phyloP scores from a whole-genome alignment of 2,329 filamentous ascomycete species.

The Metarhizium anisopliae region DNA sequence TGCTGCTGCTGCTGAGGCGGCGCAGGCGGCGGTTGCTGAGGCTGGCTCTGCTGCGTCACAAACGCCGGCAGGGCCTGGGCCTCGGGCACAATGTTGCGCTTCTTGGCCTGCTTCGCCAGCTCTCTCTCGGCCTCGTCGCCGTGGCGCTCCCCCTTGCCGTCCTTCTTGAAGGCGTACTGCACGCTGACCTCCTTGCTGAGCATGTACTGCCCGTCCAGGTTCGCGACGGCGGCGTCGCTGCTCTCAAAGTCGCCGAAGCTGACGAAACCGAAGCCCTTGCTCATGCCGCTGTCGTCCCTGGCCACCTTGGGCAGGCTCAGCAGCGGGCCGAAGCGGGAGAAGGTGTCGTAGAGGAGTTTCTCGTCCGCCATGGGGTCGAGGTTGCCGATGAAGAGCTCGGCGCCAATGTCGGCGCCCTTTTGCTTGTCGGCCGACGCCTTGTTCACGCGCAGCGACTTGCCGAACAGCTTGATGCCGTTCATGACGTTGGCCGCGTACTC shows the following conservation, averaged over 20 bases:
- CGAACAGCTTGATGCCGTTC: slow-evolving; percentile 89
- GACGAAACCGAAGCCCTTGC: slow-evolving; percentile 94
- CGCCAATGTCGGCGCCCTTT: slow-evolving; percentile 85
- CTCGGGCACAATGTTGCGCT: slow-evolving; percentile 83
- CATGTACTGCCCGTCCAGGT: slow-evolving; percentile 93
- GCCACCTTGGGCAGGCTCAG: slow-evolving; percentile 83
- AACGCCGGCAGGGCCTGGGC: slow-evolving; percentile 67
- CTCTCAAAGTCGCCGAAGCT: slow-evolving; percentile 90
- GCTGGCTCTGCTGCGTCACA: slow-evolving; percentile 41
- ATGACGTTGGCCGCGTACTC: slow-evolving; percentile 95
- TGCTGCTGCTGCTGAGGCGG: slow-evolving; percentile 28
- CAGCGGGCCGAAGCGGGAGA: slow-evolving; percentile 82
- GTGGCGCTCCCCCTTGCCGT: slow-evolving; percentile 92
- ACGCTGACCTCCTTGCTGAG: slow-evolving; percentile 96
- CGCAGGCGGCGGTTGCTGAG: slow-evolving; percentile 1
- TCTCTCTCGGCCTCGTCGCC: slow-evolving; percentile 89
- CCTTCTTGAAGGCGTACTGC: slow-evolving; percentile 98
- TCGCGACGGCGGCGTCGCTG: slow-evolving; percentile 81
- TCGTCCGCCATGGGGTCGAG: slow-evolving; percentile 91
- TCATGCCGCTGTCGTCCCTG: slow-evolving; percentile 77
- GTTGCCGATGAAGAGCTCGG: slow-evolving; percentile 95
- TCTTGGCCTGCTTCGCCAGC: slow-evolving; percentile 85
- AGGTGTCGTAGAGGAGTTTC: slow-evolving; percentile 89
- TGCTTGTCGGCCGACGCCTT: slow-evolving; percentile 90
- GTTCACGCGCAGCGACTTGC: slow-evolving; percentile 93